Conservation (phyloP, 306 rosid species). For the Cicer arietinum region DNA sequence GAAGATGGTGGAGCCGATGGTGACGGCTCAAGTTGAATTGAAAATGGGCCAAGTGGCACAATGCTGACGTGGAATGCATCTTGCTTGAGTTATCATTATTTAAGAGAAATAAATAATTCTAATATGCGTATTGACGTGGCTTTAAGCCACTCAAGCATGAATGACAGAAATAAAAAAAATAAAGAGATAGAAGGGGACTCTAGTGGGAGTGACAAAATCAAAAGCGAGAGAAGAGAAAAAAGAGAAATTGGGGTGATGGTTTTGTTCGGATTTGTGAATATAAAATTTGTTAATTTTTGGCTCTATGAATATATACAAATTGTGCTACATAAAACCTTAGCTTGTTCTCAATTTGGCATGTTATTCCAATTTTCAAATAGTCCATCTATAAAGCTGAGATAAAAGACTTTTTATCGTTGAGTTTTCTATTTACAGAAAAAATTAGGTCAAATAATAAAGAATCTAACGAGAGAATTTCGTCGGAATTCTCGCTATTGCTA, state of each 20-base stretch:
- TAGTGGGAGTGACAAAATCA: background rate
- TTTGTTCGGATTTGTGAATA: conserved; percentile 43
- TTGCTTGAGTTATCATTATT: too few relatives aligned
- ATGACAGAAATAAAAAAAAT: background rate
- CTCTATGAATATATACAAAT: conserved; percentile 6
- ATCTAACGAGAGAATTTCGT: too few relatives aligned
- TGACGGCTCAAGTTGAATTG: conserved; percentile 18
- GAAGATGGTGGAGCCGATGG: conserved; percentile 56
- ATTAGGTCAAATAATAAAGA: too few relatives aligned
- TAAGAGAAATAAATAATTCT: too few relatives aligned
- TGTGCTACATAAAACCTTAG: background rate
- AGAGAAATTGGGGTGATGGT: background rate
- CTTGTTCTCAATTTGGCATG: background rate
- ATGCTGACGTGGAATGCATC: conserved; percentile 38
- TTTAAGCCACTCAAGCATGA: background rate
- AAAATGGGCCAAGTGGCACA: conserved; percentile 44
- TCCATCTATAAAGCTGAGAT: too few relatives aligned
- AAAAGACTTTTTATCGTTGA: too few relatives aligned
- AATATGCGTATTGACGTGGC: background rate
- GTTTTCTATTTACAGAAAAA: too few relatives aligned
- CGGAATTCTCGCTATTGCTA: too few relatives aligned
- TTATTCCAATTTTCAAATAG: background rate
- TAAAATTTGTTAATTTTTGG: conserved; percentile 45
- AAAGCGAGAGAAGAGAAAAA: background rate
- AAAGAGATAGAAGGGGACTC: background rate